These are phyloP conservation scores for Lentinula sp. DNA, from an alignment of 768 basidiomycete genomes.

Conservation along the genomic window DNA sequence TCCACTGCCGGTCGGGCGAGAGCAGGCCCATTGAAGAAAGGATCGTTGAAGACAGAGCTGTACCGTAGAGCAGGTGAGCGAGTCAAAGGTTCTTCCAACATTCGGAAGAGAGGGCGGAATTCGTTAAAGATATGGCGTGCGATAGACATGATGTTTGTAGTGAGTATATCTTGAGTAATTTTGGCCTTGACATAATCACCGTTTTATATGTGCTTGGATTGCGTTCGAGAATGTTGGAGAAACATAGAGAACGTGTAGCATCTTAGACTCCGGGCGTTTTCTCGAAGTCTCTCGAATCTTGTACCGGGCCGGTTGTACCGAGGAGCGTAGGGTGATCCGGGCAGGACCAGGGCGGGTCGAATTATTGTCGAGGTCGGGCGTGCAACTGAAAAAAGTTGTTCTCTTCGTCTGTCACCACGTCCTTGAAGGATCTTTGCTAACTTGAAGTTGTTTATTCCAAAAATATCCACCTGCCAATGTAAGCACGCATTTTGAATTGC, in stretches of 20 bases:
- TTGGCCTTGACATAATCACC: background rate
- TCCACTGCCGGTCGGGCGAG: constrained; percentile 55
- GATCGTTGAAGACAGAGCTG: constrained; percentile 42
- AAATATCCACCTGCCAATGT: too few species aligned
- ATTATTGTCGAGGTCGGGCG: background rate
- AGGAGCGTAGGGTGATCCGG: too few species aligned
- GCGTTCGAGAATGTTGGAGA: background rate
- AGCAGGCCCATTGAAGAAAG: constrained; percentile 31
- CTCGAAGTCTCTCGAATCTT: background rate
- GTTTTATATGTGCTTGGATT: background rate
- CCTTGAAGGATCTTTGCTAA: too few species aligned
- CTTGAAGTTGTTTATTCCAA: too few species aligned
- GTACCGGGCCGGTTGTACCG: background rate
- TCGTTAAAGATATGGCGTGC: constrained; percentile 61
- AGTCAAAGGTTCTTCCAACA: constrained; percentile 66
- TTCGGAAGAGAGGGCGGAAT: constrained; percentile 68
- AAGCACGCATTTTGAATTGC: too few species aligned
- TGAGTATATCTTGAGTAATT: background rate
- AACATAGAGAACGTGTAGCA: background rate
- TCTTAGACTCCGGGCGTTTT: background rate
- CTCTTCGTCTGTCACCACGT: too few species aligned
- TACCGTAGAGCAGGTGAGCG: constrained; percentile 25
- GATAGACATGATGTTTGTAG: constrained; percentile 47
- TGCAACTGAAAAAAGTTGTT: too few species aligned
- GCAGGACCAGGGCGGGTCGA: background rate